Percentiles rank a stretch among this genome's conserved stretches.
Evolutionary conservation across 805 yeast genomes (phyloP).

Genomic region (Candida boleticola): DNA sequence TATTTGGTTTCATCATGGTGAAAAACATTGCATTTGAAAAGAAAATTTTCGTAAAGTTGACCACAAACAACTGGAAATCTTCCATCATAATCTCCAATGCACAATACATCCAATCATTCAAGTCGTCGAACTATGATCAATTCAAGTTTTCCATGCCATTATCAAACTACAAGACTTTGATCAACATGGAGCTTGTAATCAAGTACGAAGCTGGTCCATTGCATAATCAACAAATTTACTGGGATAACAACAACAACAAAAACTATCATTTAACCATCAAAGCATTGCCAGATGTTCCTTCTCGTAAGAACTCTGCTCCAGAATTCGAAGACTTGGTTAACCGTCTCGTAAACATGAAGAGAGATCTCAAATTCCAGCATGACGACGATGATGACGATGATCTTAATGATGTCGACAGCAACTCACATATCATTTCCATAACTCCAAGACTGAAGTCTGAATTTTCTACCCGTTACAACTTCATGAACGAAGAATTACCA

Average conservation of each 20-base stretch:
- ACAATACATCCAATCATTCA: constrained; percentile 19
- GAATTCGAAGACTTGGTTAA: constrained; percentile 22
- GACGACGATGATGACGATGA: constrained; percentile 10
- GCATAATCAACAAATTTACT: constrained; percentile 18
- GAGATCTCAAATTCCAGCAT: neutral
- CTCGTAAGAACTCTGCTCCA: constrained; percentile 9
- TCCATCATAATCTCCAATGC: constrained; percentile 21
- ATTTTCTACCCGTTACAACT: constrained; percentile 17
- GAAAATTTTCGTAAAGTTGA: constrained; percentile 40
- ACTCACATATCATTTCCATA: constrained; percentile 3
- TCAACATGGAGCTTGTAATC: constrained; percentile 35
- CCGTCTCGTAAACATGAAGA: constrained; percentile 17
- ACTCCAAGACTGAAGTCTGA: constrained; percentile 11
- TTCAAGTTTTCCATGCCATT: constrained; percentile 52
- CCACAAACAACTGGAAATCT: constrained; percentile 50
- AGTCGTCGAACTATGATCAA: constrained; percentile 37
- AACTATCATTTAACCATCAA: constrained; percentile 38
- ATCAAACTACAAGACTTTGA: constrained; percentile 25
- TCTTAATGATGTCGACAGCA: constrained; percentile 3
- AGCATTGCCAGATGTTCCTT: constrained; percentile 10
- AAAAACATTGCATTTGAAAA: constrained; percentile 39
- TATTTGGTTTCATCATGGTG: constrained; percentile 26
- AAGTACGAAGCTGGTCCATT: constrained; percentile 23
- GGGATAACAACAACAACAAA: constrained; percentile 38
- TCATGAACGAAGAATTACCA: constrained; percentile 12